Base-by-base conservation (phyloP, 805 yeast genomes). In the Myxozyma mucilagina region DNA sequence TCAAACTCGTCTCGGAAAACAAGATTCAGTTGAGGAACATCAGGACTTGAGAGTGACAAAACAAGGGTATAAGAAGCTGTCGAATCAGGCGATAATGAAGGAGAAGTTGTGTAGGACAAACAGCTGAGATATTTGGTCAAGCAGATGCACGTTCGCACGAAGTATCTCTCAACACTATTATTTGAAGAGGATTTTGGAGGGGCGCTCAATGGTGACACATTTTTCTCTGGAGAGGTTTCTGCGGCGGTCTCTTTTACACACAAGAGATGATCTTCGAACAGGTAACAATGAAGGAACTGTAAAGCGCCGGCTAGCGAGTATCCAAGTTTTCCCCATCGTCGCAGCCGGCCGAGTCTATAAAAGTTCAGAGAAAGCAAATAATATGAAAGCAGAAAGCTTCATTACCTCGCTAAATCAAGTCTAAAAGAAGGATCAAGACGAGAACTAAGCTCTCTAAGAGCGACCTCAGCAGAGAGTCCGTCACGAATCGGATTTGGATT, bases 231-330 rank as follows among this genome's bases (percentile, higher is more conserved):
- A 13, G 36, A 32, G 4, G 36, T 32, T 9, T 13, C 41, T n/a
- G 44, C 44, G 8, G 44, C 8, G 9, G n/a, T 38, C 16, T 59
- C 56, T 36, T 55, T 59, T 7, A 60, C 39, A 29, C 61, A 56
- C 4, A 60, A 41, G n/a, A 60, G 53, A 38, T 47, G 49, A 49
- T 60, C 64, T 2, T 38, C 42, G 31, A 61, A 61, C 10, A 61
- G 53, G 36, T 53, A 61, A 48, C 65, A 61, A 18, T 53, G 34
- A 5, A 61, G 65, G 8, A 42, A 16, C 38, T 52, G 54, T 45
- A 16, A 31, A n/a, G 36, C 4, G 14, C 35, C 53, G 36, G 57
- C 34, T n/a, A 39, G 42, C 8, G 49, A 18, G 16, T 51, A 45
- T 14, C 55, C 63, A 3, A 53, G 42, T 34, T 47, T 34, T 8